phyloP scores from a whole-genome alignment of 371 early-diverging fungal species.

The Rhizomucor miehei region DNA sequence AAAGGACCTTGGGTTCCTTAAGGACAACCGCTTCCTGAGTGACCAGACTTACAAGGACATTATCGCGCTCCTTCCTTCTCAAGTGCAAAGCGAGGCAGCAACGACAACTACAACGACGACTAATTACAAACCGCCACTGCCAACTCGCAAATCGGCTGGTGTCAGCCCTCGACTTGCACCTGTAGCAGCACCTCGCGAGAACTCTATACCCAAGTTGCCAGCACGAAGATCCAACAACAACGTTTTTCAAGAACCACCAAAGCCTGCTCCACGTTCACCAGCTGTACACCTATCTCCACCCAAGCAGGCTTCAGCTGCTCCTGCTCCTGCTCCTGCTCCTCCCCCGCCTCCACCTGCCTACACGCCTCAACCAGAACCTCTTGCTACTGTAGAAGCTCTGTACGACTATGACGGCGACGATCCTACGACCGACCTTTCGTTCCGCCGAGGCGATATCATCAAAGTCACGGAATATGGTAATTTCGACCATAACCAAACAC shows the following conservation, averaged over 20 bases:
- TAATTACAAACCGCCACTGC: constrained; percentile 25
- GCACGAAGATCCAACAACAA: constrained; percentile 1
- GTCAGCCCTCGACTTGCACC: constrained; percentile 6
- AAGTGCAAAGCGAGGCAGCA: constrained; percentile 6
- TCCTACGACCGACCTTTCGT: constrained; percentile 42
- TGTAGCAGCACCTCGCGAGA: neutral
- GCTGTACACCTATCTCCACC: neutral
- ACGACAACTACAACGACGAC: neutral
- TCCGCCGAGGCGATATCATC: constrained; percentile 49
- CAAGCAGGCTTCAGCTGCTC: constrained; percentile 5
- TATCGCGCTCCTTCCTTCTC: constrained; percentile 28
- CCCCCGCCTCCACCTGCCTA: constrained; percentile 14
- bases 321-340: constrained; percentile 10
- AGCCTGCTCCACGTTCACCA: constrained; percentile 12
- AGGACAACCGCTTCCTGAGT: constrained; percentile 34
- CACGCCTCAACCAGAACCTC: constrained; percentile 5
- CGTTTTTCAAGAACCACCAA: constrained; percentile 7
- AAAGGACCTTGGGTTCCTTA: constrained; percentile 37
- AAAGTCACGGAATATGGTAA: constrained; percentile 52
- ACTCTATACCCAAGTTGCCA: neutral
- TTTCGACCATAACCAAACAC: constrained; percentile 3
- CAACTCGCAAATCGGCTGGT: constrained; percentile 21
- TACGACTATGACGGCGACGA: constrained; percentile 50
- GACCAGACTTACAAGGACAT: constrained; percentile 36
- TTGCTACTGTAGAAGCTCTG: constrained; percentile 33